Percentiles rank a stretch among this genome's conserved stretches.
Conservation (phyloP, 1,139 yeast species). For the Taphrina wiesneri region DNA sequence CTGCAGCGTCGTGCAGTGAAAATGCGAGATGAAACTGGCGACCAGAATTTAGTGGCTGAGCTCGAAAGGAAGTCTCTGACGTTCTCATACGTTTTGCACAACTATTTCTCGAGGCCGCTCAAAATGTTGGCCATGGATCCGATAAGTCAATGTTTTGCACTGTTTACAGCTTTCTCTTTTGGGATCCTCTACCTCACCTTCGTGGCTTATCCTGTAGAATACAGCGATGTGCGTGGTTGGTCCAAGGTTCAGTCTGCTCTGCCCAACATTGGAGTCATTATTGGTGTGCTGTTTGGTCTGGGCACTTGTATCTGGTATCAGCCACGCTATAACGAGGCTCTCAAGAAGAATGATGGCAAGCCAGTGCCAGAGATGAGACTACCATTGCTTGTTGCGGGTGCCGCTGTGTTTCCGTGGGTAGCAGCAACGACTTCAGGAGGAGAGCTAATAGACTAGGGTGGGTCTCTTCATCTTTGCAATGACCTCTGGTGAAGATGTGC, state of each 20-base stretch:
- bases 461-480: slow-evolving; percentile 81
- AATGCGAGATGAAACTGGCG: slow-evolving; percentile 57
- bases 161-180: slow-evolving; percentile 83
- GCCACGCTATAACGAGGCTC: slow-evolving; percentile 51
- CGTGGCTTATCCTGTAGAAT: slow-evolving; percentile 71
- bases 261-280: slow-evolving; percentile 54
- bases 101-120: slow-evolving; percentile 57
- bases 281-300: slow-evolving; percentile 52
- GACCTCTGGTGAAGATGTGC: slow-evolving; percentile 52
- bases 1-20: slow-evolving; percentile 53
- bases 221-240: slow-evolving; percentile 66
- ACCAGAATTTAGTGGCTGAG: slow-evolving; percentile 58
- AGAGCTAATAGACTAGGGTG: slow-evolving; percentile 46
- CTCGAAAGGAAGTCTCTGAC: slow-evolving; percentile 46
- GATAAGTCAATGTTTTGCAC: slow-evolving; percentile 76
- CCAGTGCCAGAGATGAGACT: slow-evolving; percentile 54
- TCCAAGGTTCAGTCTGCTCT: slow-evolving; percentile 66
- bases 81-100: slow-evolving; percentile 13
- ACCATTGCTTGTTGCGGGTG: slow-evolving; percentile 70
- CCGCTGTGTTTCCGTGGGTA: slow-evolving; percentile 57
- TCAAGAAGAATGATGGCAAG: slow-evolving; percentile 54
- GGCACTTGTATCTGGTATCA: slow-evolving; percentile 46
- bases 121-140: slow-evolving; percentile 69
- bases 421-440: slow-evolving; percentile 6
- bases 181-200: slow-evolving; percentile 59